phyloP scores from a whole-genome alignment of 1,284 basidiomycete genomes.

The Phellinidium pouzarii region DNA sequence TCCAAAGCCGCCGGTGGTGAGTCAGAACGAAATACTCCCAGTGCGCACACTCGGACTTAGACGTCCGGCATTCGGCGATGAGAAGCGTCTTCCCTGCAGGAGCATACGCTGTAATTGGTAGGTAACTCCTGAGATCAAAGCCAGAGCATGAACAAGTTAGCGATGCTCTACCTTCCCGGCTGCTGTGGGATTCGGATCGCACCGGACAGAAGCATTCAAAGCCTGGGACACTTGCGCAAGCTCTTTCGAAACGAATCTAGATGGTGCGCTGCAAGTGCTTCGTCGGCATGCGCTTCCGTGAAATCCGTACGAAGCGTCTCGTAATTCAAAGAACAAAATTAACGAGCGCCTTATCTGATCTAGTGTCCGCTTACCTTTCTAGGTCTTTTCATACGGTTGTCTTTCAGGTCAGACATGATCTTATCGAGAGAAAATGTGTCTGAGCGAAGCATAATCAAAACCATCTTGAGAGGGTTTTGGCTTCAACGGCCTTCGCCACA shows the following conservation, averaged over 20 bases:
- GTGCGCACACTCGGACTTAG: slow-evolving; percentile 13
- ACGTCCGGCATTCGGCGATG: slow-evolving; percentile 14
- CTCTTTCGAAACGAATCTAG: neutral
- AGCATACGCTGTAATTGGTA: slow-evolving; percentile 2
- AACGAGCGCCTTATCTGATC: slow-evolving; percentile 9
- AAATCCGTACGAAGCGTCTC: slow-evolving; percentile 8
- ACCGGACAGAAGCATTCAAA: slow-evolving; percentile 3
- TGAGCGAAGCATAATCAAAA: too few relatives aligned
- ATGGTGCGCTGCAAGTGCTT: neutral
- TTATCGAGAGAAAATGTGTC: too few relatives aligned
- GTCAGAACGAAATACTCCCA: slow-evolving; percentile 5
- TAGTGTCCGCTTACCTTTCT: slow-evolving; percentile 1
- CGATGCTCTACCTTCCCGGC: neutral
- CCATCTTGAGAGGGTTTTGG: too few relatives aligned
- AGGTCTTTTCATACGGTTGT: neutral
- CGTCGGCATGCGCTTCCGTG: slow-evolving; percentile 11
- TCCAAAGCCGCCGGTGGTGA: slow-evolving; percentile 8
- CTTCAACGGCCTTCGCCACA: too few relatives aligned
- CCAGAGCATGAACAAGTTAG: slow-evolving; percentile 2
- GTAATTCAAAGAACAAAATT: neutral
- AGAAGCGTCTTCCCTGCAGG: neutral
- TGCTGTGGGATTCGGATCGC: neutral
- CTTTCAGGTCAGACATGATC: too few relatives aligned
- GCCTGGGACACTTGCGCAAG: neutral
- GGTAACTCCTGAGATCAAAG: slow-evolving; percentile 3